Percentiles rank a stretch among this genome's conserved stretches.
These are phyloP conservation scores for Dactylonectria estremocensis DNA, from an alignment of 2,329 filamentous ascomycete species.

Conservation along the genomic window DNA sequence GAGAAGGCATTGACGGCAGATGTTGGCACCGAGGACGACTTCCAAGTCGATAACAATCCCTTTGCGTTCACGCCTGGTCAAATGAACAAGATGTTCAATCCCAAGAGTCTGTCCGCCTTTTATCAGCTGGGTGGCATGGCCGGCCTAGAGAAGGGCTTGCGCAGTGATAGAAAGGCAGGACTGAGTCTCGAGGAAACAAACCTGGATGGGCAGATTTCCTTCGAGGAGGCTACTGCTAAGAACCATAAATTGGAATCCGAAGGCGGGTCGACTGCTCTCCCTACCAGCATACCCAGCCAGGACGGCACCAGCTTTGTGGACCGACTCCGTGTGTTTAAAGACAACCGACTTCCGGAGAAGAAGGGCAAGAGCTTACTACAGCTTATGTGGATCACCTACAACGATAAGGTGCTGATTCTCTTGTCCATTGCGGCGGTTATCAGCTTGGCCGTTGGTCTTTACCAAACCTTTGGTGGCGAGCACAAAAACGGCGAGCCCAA, in stretches of 20 bases:
- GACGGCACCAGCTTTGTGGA: constrained; percentile 66
- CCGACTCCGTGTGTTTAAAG: constrained; percentile 78
- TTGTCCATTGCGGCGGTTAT: constrained; percentile 80
- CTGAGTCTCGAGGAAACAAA: constrained; percentile 82
- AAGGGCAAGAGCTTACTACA: constrained; percentile 81
- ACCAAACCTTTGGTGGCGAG: constrained; percentile 77
- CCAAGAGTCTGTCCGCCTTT: constrained; percentile 88
- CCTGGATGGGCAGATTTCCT: constrained; percentile 77
- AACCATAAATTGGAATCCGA: constrained; percentile 55
- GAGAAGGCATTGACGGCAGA: constrained; percentile 82
- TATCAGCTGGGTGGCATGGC: constrained; percentile 83
- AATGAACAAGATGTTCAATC: constrained; percentile 89
- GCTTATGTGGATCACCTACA: constrained; percentile 87
- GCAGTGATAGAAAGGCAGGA: constrained; percentile 80
- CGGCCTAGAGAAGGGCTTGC: constrained; percentile 85
- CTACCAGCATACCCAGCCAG: constrained; percentile 17
- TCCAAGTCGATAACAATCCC: constrained; percentile 82
- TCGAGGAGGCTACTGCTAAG: constrained; percentile 75
- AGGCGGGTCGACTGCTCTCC: constrained; percentile 34
- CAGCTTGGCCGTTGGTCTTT: constrained; percentile 81
- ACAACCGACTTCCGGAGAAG: constrained; percentile 81
- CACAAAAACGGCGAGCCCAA: constrained; percentile 67
- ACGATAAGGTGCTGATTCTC: constrained; percentile 85
- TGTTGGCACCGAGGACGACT: constrained; percentile 82
- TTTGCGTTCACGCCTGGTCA: constrained; percentile 91